Conservation (phyloP, 192 early-diverging fungal genomes). For the Backusella westeae region DNA sequence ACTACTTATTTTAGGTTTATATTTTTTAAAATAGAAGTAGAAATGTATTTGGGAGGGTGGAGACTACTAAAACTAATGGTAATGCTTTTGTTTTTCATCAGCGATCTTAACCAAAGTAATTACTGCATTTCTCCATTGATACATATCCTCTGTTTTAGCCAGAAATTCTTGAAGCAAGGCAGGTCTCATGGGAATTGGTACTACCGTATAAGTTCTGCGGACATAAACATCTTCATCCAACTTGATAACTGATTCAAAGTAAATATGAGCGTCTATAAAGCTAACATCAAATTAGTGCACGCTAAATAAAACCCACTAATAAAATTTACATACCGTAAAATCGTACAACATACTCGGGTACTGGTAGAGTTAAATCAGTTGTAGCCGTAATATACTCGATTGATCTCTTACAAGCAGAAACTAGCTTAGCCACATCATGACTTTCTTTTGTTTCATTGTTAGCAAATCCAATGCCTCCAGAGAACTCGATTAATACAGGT, state of each 20-base stretch:
- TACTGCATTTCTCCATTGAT: neutral
- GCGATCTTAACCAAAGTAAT: neutral
- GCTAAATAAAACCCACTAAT: no score
- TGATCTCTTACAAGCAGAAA: no score
- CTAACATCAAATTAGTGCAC: no score
- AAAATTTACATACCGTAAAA: no score
- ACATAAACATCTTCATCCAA: neutral
- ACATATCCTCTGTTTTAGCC: slow-evolving; percentile 7
- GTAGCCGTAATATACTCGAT: no score
- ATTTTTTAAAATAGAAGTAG: no score
- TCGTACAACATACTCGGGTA: no score
- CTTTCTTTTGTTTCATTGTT: neutral
- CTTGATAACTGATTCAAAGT: slow-evolving; percentile 12
- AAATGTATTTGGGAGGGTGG: no score
- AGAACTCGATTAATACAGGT: neutral
- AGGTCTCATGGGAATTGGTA: neutral
- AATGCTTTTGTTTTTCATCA: slow-evolving; percentile 4
- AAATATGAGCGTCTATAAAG: slow-evolving; percentile 1
- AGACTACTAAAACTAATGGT: no score
- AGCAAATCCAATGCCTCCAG: neutral
- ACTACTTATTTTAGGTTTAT: no score
- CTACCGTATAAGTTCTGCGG: slow-evolving; percentile 8
- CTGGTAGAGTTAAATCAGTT: no score
- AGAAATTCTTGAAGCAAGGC: slow-evolving; percentile 7
- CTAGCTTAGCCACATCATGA: neutral